Evolutionary conservation across 768 basidiomycete species (phyloP).

Genomic region (Hortiboletus flavorubellus): DNA sequence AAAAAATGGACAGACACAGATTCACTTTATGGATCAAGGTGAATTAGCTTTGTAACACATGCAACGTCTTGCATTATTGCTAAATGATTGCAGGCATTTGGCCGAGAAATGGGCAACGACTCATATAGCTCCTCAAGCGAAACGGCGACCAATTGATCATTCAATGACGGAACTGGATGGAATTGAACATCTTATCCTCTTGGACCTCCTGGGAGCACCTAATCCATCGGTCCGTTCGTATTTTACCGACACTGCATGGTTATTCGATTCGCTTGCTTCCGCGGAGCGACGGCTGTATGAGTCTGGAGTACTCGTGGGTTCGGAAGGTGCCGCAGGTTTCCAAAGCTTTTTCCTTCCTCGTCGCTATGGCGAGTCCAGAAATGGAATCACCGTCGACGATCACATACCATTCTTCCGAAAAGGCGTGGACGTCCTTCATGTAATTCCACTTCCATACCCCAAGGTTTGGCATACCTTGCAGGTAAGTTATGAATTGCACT

Average conservation of each 20-base stretch:
- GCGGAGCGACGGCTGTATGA: conserved; percentile 71
- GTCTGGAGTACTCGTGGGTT: conserved; percentile 56
- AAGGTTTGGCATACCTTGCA: conserved; percentile 79
- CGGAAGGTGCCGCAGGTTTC: conserved; percentile 40
- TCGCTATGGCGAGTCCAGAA: conserved; percentile 32
- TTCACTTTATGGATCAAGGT: conserved; percentile 96
- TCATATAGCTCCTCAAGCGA: conserved; percentile 57
- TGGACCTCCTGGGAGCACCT: conserved; percentile 88
- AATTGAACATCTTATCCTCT: conserved; percentile 88
- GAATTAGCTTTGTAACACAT: neutral
- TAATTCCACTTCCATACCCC: conserved; percentile 90
- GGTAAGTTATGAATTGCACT: conserved; percentile 41
- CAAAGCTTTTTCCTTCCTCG: conserved; percentile 68
- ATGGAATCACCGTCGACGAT: conserved; percentile 82
- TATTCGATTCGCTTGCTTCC: conserved; percentile 73
- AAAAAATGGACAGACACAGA: conserved; percentile 84
- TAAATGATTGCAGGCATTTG: conserved; percentile 62
- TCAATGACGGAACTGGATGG: conserved; percentile 61
- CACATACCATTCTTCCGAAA: conserved; percentile 83
- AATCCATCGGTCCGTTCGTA: conserved; percentile 76
- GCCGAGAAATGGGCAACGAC: conserved; percentile 79
- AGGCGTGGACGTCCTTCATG: conserved; percentile 86
- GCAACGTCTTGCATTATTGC: neutral
- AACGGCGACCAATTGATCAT: conserved; percentile 55
- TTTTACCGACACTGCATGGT: conserved; percentile 88